Evolutionary conservation across 345 rosid genomes (phyloP).

Genomic region (Cardiospermum halicacabum): DNA sequence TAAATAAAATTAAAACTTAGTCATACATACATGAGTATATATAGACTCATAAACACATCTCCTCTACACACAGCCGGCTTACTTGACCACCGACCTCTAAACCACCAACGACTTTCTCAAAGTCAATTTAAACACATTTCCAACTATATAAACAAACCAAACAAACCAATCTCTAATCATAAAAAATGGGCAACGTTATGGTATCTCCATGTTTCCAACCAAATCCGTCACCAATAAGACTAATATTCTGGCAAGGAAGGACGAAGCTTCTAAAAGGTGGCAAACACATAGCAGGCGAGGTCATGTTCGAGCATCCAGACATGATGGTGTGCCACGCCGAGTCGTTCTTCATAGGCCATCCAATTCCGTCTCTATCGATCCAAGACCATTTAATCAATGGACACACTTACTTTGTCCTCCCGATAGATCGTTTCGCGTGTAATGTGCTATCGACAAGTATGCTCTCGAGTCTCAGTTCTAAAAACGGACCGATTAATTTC

Average conservation of each 20-base stretch:
- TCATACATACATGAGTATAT: too few relatives aligned
- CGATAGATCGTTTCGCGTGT: constrained; percentile 57
- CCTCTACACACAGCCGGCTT: constrained; percentile 59
- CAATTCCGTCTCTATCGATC: constrained; percentile 58
- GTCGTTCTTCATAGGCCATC: constrained; percentile 86
- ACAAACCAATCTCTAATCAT: background rate
- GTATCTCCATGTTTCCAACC: constrained; percentile 35
- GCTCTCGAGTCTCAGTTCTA: constrained; percentile 51
- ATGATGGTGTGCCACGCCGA: constrained; percentile 77
- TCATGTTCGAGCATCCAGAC: constrained; percentile 89
- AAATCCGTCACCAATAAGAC: constrained; percentile 27
- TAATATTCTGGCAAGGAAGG: constrained; percentile 58
- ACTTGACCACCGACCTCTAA: constrained; percentile 49
- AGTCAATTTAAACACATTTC: constrained; percentile 4
- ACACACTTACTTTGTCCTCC: constrained; percentile 76
- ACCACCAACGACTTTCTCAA: constrained; percentile 21
- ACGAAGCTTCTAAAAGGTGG: constrained; percentile 44
- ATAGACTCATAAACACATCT: too few relatives aligned
- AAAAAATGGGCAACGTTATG: constrained; percentile 40
- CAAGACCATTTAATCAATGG: constrained; percentile 63
- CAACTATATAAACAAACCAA: background rate
- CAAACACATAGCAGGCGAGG: constrained; percentile 76
- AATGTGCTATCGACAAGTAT: constrained; percentile 49
- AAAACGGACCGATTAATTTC: constrained; percentile 32
- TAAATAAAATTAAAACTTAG: too few relatives aligned